Evolutionary conservation across 805 yeast genomes (phyloP).

Genomic region (Zygosaccharomyces rouxii): DNA sequence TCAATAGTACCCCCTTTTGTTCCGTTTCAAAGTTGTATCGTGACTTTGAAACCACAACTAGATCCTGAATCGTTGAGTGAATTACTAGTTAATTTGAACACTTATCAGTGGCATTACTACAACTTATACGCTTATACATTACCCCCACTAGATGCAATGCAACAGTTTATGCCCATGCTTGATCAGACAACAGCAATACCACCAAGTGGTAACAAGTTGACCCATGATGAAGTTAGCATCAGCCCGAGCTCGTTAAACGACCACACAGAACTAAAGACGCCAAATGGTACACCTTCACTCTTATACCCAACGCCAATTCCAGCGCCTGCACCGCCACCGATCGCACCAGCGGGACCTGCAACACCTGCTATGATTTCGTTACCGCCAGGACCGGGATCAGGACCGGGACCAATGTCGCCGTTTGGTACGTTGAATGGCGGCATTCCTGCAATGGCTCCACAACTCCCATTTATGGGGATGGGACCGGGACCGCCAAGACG

Average conservation of each 20-base stretch:
- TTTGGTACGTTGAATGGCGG: conserved; percentile 4
- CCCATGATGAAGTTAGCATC: neutral
- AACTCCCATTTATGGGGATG: conserved; percentile 4
- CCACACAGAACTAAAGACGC: neutral
- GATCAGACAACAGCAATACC: neutral
- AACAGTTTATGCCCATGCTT: conserved; percentile 1
- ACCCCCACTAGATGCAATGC: conserved; percentile 16
- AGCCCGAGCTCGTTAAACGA: neutral
- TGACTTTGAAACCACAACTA: conserved; percentile 21
- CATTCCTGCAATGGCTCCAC: conserved; percentile 8
- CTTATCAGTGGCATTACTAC: conserved; percentile 33
- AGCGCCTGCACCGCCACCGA: neutral
- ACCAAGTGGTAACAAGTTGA: neutral
- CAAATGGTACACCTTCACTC: conserved; percentile 1
- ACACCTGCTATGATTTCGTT: neutral
- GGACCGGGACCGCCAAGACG: conserved; percentile 12
- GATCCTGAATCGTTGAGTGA: conserved; percentile 23
- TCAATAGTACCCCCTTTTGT: conserved; percentile 33
- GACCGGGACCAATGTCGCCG: neutral
- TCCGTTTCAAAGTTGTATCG: conserved; percentile 32
- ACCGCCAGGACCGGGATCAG: neutral
- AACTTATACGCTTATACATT: conserved; percentile 28
- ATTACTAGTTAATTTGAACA: conserved; percentile 27
- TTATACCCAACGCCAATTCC: conserved; percentile 6
- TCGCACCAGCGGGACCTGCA: neutral